Conservation (phyloP, 805 yeast species). For the Suhomyces kilbournensis region DNA sequence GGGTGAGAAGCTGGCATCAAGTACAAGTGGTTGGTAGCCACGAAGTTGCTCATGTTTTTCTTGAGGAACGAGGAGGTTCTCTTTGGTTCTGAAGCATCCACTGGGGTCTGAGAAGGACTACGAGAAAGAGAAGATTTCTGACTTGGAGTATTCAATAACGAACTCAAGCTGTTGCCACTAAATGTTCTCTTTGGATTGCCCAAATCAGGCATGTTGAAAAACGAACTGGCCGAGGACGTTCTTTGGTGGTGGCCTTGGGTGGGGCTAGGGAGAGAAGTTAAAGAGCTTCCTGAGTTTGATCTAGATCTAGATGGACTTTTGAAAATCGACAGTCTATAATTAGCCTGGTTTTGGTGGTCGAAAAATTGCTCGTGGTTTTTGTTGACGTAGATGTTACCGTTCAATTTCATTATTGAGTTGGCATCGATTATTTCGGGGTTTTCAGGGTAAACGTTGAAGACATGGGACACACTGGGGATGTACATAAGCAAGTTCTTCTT, state of each 20-base stretch:
- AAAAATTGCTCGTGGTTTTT: conserved; percentile 35
- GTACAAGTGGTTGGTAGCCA: conserved; percentile 46
- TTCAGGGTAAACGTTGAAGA: conserved; percentile 60
- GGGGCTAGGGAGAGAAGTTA: conserved; percentile 12
- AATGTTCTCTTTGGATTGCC: conserved; percentile 17
- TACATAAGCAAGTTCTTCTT: conserved; percentile 54
- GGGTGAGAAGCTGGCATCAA: conserved; percentile 72
- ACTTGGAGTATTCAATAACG: not conserved
- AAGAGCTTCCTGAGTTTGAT: conserved; percentile 16
- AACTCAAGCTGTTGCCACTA: not conserved
- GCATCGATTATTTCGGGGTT: conserved; percentile 54
- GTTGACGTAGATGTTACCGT: conserved; percentile 53
- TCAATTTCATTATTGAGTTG: conserved; percentile 53
- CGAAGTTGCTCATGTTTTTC: conserved; percentile 28
- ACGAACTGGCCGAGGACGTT: conserved; percentile 25
- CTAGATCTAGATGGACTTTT: conserved; percentile 12
- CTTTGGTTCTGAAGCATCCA: conserved; percentile 5
- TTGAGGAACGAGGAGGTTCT: conserved; percentile 23
- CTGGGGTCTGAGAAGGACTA: not conserved
- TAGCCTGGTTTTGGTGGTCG: conserved; percentile 1
- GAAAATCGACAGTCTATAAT: not conserved
- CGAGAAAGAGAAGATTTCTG: not conserved
- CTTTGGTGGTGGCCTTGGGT: conserved; percentile 17
- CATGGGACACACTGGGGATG: conserved; percentile 41
- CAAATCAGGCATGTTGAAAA: conserved; percentile 22